phyloP scores from a whole-genome alignment of 106 monocot species.

The Dioscorea dumetorum region DNA sequence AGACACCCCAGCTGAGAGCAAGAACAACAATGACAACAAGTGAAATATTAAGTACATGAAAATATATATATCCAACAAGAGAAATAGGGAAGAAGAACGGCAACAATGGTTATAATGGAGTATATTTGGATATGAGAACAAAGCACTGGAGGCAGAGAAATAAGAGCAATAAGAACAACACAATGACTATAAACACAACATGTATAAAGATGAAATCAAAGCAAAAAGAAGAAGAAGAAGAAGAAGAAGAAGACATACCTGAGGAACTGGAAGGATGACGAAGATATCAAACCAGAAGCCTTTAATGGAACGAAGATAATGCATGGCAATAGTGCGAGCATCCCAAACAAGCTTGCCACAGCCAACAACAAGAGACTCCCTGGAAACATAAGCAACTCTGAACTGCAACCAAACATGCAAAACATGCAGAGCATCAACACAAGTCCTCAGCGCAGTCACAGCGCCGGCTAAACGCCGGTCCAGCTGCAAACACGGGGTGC shows the following conservation, averaged over 20 bases:
- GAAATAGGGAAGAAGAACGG: too few relatives aligned
- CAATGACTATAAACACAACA: too few relatives aligned
- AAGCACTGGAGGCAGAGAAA: too few relatives aligned
- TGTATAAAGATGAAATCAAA: too few relatives aligned
- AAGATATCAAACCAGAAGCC: constrained; percentile 83
- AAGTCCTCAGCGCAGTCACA: constrained; percentile 55
- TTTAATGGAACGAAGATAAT: constrained; percentile 51
- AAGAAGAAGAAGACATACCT: constrained; percentile 25
- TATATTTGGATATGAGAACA: too few relatives aligned
- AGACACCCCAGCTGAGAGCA: too few relatives aligned
- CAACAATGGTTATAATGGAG: too few relatives aligned
- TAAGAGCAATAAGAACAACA: too few relatives aligned
- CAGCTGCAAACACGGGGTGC: constrained; percentile 47
- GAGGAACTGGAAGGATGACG: constrained; percentile 74
- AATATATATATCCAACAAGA: too few relatives aligned
- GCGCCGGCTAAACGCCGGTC: constrained; percentile 33
- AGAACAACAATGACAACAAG: too few relatives aligned
- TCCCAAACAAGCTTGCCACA: constrained; percentile 96
- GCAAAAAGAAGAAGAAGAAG: too few relatives aligned
- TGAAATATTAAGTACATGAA: too few relatives aligned
- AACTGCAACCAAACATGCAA: constrained; percentile 69
- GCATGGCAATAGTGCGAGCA: constrained; percentile 40
- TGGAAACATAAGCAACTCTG: constrained; percentile 74
- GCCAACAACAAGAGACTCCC: constrained; percentile 83
- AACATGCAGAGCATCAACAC: constrained; percentile 45